Evolutionary conservation across 495 filamentous ascomycete genomes (phyloP), one percentile per base, ranked within the genome.

Genomic region (Hapsidospora chrysogenum): DNA sequence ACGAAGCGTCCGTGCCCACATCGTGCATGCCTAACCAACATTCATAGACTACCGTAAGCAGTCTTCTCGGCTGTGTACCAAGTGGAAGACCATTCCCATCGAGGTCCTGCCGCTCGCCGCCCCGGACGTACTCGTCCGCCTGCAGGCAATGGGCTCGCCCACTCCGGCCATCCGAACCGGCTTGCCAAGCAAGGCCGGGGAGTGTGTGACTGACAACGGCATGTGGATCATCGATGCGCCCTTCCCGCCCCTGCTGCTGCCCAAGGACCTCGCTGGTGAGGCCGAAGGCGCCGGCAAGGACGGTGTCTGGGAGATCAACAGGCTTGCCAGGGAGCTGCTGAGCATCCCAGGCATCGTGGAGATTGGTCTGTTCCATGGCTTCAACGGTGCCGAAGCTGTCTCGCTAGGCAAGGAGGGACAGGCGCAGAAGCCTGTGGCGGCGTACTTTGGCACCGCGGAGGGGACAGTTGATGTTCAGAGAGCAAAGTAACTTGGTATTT

Each of bases 221-320:
- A 81, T 92, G 64, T 87, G 80, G 66, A 79, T 97, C 39, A 72
- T 97, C 43, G 89, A 96, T 48, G 89, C 86, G 9, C 79, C 81
- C 0, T 95, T 97, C 60, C 57, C 62, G 23, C 65, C 76, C 8
- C 60, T 94, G 18, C 58, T 80, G 17, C 70, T 77, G 20, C 49
- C 68, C 22, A 52, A 56, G 13, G 82, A 87, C 46, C 50, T 76
- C 8, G 33, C 29, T 15, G 47, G 49, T 21, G 42, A 33, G 21
- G 47, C 41, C 17, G 44, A 49, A 14, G 73, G 71, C 9, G 58
- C 52, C 31, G 67, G 66, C 9, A 56, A 60, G 41, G 54, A 60
- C 19, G 74, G 78, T 5, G 47, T 63, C n/a, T 84, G 80, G 84
- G 78, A 84, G 39, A 85, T 94, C 0, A 70, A 78, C 29, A 62